Percentiles rank a stretch among this genome's conserved stretches.
Conservation (phyloP, 2,329 filamentous ascomycete genomes). For the Pyrenophora tritici-repentis region DNA sequence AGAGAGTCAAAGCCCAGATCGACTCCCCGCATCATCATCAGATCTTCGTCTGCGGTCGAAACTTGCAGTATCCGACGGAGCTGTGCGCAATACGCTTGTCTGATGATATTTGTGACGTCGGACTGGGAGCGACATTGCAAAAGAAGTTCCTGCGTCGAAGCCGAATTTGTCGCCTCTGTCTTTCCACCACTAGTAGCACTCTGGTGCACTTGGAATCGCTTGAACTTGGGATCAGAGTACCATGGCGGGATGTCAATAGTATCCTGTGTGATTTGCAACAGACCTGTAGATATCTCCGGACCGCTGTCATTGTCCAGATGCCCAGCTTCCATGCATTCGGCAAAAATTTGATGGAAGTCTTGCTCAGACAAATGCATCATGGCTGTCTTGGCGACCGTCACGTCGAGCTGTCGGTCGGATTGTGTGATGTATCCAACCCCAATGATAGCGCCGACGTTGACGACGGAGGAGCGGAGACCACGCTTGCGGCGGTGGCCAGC, state of each 20-base stretch:
- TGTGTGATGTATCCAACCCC: neutral
- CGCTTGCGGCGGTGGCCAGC: conserved; percentile 44
- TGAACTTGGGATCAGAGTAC: neutral
- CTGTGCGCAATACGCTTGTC: too few relatives aligned
- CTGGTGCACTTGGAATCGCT: neutral
- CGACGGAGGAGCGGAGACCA: conserved; percentile 25
- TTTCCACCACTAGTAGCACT: neutral
- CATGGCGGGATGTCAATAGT: neutral
- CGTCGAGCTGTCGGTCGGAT: neutral
- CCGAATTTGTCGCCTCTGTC: neutral
- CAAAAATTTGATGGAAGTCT: neutral
- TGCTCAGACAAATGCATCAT: conserved; percentile 4
- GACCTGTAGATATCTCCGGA: conserved; percentile 5
- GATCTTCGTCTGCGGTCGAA: neutral
- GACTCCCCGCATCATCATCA: neutral
- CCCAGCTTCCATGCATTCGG: conserved; percentile 8
- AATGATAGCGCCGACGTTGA: neutral
- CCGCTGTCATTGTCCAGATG: neutral
- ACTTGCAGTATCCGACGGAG: too few relatives aligned
- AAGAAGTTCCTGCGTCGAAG: neutral
- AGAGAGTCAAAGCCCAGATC: conserved; percentile 39
- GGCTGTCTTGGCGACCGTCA: conserved; percentile 2
- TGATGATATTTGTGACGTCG: neutral
- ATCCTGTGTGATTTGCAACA: neutral
- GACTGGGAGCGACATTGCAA: neutral